Percentiles rank a stretch among this genome's conserved stretches.
phyloP scores from a whole-genome alignment of 148 eudicot species.

The Nyssa sinensis region DNA sequence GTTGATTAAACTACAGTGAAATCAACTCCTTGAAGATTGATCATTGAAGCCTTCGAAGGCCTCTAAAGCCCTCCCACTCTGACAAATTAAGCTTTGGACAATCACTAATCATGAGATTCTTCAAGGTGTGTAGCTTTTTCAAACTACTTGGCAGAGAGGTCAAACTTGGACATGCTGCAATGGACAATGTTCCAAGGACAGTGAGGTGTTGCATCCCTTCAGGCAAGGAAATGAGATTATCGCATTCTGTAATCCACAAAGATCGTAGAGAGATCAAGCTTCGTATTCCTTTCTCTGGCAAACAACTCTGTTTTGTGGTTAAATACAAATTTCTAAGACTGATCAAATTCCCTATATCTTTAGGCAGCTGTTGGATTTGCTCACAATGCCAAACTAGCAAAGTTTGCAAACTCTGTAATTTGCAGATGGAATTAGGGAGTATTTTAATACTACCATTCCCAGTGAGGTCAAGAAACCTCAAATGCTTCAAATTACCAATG shows the following conservation, averaged over 20 bases:
- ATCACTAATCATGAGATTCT: not conserved
- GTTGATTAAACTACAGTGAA: no score
- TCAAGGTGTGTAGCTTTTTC: not conserved
- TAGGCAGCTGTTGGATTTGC: not conserved
- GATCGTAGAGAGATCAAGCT: not conserved
- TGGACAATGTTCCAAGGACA: not conserved
- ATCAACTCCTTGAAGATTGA: no score
- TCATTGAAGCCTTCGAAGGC: no score
- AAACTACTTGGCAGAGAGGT: not conserved
- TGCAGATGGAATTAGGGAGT: constrained; percentile 8
- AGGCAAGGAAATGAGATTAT: not conserved
- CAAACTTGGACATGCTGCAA: not conserved
- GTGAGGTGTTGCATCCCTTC: not conserved
- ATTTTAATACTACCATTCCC: not conserved
- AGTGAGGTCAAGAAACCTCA: not conserved
- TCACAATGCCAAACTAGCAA: not conserved
- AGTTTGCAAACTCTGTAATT: not conserved
- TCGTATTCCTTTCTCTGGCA: not conserved
- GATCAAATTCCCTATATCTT: constrained; percentile 5
- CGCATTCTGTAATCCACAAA: not conserved
- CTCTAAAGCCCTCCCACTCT: not conserved
- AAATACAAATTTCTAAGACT: not conserved
- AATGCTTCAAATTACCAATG: constrained; percentile 7
- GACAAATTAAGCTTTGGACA: not conserved
- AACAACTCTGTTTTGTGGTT: not conserved